A percentile compares a stretch with the other conserved stretches of the same genome.
These are phyloP conservation scores for Citropsis articulata DNA, from an alignment of 345 rosid species.

Conservation along the genomic window DNA sequence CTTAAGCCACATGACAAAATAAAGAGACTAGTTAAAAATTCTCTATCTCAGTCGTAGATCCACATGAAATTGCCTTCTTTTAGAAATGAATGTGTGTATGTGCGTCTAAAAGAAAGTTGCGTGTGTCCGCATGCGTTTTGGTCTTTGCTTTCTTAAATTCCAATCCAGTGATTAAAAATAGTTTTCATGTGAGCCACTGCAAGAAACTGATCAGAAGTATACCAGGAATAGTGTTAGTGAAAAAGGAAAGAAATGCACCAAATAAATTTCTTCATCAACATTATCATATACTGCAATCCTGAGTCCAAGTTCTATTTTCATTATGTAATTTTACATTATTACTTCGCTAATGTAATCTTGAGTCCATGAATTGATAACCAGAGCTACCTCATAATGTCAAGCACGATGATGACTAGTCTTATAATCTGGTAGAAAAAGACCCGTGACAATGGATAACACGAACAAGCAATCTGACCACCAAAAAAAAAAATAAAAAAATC, in stretches of 20 bases:
- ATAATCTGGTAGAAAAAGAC: not conserved
- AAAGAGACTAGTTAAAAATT: not conserved
- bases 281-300: not conserved
- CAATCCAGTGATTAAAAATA: not conserved
- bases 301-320: not conserved
- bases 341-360: not conserved
- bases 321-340: not conserved
- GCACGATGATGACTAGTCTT: not conserved
- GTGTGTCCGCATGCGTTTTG: not conserved
- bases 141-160: not conserved
- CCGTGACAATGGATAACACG: not conserved
- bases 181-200: not conserved
- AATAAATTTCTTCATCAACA: not conserved
- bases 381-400: not conserved
- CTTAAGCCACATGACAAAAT: not conserved
- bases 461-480: not conserved
- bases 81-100: not conserved
- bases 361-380: not conserved
- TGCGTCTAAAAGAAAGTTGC: not conserved
- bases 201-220: not conserved
- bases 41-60: not conserved
- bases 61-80: not conserved
- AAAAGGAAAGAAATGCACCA: not conserved
- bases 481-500: slow-evolving; percentile 1
- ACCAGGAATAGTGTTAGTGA: not conserved